These are phyloP conservation scores for Dendrostoma leiphaemia DNA, from an alignment of 2,329 filamentous ascomycete genomes.

Conservation along the genomic window DNA sequence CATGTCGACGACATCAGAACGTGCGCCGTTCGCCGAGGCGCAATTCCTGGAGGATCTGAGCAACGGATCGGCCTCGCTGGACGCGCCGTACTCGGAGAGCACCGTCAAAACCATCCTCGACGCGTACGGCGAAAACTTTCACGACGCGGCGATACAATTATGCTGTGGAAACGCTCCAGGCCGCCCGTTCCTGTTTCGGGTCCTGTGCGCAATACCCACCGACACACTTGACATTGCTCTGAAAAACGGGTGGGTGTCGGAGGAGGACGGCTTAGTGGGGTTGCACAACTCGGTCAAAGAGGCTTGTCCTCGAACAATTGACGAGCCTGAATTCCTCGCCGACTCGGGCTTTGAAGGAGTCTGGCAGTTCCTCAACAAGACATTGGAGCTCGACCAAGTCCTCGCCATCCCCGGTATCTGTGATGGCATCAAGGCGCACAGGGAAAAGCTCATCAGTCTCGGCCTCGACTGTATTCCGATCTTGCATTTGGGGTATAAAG, in stretches of 20 bases:
- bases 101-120: slow-evolving; percentile 10
- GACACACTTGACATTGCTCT: slow-evolving; percentile 13
- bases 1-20: slow-evolving; percentile 17
- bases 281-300: not conserved
- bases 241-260: slow-evolving; percentile 7
- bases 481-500: slow-evolving; percentile 9
- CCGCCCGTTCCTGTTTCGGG: slow-evolving; percentile 7
- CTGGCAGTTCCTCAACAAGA: slow-evolving; percentile 12
- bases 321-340: slow-evolving; percentile 15
- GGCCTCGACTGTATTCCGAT: slow-evolving; percentile 2
- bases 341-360: slow-evolving; percentile 11
- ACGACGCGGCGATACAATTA: slow-evolving; percentile 16
- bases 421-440: slow-evolving; percentile 12
- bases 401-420: slow-evolving; percentile 10
- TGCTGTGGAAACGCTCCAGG: not conserved
- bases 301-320: slow-evolving; percentile 8
- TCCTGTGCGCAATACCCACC: slow-evolving; percentile 12
- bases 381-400: not conserved
- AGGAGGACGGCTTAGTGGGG: slow-evolving; percentile 6
- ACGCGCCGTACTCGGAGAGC: slow-evolving; percentile 1
- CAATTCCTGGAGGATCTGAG: slow-evolving; percentile 15
- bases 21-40: slow-evolving; percentile 15
- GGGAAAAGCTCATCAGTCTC: slow-evolving; percentile 1
- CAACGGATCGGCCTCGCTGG: slow-evolving; percentile 6
- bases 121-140: slow-evolving; percentile 13